phyloP scores from a whole-genome alignment of 2,329 filamentous ascomycete species.

The Cercospora janseana region DNA sequence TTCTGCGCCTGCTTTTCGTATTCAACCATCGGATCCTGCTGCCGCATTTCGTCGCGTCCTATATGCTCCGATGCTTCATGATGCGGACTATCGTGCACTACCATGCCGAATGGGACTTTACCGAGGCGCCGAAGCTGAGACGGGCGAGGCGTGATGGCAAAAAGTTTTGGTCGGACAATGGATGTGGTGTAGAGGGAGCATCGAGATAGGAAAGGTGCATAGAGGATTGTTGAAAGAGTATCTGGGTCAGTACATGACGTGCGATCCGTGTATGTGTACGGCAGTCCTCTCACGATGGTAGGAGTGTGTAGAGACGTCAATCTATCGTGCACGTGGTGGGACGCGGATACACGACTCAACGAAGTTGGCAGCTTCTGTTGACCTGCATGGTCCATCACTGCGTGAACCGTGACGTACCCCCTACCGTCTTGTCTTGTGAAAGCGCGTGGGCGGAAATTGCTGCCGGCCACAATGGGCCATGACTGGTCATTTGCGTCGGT shows the following conservation, averaged over 20 bases:
- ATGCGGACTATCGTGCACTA: neutral
- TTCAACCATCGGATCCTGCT: slow-evolving; percentile 40
- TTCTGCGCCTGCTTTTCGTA: slow-evolving; percentile 60
- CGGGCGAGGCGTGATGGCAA: neutral
- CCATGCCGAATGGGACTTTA: neutral
- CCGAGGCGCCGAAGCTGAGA: neutral
- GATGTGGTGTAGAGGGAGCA: slow-evolving; percentile 3
- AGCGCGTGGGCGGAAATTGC: neutral
- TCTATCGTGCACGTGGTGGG: neutral
- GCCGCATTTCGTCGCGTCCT: neutral
- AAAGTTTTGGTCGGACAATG: neutral
- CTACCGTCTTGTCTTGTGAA: neutral
- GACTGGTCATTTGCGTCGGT: neutral
- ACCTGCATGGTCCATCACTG: neutral
- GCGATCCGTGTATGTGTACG: no score
- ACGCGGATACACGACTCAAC: neutral
- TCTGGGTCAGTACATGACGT: neutral
- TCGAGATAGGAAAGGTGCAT: slow-evolving; percentile 6
- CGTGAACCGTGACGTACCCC: slow-evolving; percentile 3
- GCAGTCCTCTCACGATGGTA: no score
- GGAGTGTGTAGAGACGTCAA: no score
- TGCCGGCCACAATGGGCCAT: neutral
- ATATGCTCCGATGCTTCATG: neutral
- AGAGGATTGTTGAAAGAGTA: neutral
- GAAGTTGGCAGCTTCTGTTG: neutral